Base-by-base conservation (phyloP, 2,329 filamentous ascomycete species). In the Calonectria pseudoreteaudii region DNA sequence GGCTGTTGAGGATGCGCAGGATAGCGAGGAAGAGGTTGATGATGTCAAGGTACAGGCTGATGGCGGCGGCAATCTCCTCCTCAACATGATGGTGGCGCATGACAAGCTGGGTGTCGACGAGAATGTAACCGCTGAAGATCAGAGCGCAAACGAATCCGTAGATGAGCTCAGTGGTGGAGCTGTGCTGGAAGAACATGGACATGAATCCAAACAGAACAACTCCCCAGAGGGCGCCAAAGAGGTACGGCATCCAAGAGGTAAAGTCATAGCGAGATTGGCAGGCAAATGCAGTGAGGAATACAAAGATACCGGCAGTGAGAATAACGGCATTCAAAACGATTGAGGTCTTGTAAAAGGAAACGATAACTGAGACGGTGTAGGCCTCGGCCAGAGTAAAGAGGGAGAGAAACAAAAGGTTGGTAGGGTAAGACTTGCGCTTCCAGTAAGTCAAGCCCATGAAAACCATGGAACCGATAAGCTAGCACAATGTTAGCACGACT, bases 191-290 rank as follows among this genome's bases (percentile, higher is more conserved):
- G 89, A 98, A 98, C 78, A 92, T 91, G 77, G 93, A 90, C 91
- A 98, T 95, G 88, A 99, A 97, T 66, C 97, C 94, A 83, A 98
- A 98, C 50, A 99, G 88, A 76, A 99, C 90, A 73, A 98, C 86
- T 9, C 94, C 93, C 97, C 97, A 98, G 23, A 99, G 90, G 0
- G 90, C 93, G 72, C 96, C 96, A 81, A 97, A 97, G 4, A 98
- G 91, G 84, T 98, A 98, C 23, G 97, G 96, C 88, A 96, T 94
- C 96, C 97, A 99, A 77, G 92, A 93, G 1, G 96, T 98, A 84
- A 99, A 99, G 88, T 99, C 97, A 83, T 99, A 99, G 85, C 97
- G 98, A 77, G 94, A 94, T 88, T 99, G 97, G 91, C 96, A 98
- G 65, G 97, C 97, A 84, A 99, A 98, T 56, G 96, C 85, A 1